phyloP scores from a whole-genome alignment of 2,329 filamentous ascomycete species.

The Fusarium miscanthi region DNA sequence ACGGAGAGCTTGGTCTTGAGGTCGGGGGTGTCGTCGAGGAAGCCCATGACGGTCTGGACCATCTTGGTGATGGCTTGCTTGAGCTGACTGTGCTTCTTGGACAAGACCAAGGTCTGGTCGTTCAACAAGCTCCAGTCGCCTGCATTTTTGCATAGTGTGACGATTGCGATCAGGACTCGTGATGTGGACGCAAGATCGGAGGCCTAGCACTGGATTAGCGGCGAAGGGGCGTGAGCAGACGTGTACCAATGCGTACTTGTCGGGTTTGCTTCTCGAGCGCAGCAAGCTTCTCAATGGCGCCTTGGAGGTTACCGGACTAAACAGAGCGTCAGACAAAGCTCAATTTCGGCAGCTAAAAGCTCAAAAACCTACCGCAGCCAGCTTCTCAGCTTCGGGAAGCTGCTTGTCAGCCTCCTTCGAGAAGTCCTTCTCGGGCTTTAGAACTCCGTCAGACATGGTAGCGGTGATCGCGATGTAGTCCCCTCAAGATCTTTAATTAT shows the following conservation, averaged over 20 bases:
- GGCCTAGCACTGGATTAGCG: slow-evolving; percentile 65
- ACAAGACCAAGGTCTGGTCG: slow-evolving; percentile 93
- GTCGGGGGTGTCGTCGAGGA: slow-evolving; percentile 86
- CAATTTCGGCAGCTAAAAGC: neutral
- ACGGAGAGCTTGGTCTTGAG: slow-evolving; percentile 89
- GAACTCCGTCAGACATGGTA: slow-evolving; percentile 80
- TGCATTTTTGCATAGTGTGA: slow-evolving; percentile 92
- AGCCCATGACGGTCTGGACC: slow-evolving; percentile 95
- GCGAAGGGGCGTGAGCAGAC: slow-evolving; percentile 22
- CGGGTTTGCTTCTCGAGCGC: slow-evolving; percentile 95
- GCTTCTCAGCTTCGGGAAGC: slow-evolving; percentile 88
- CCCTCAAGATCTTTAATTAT: neutral
- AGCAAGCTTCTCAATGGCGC: slow-evolving; percentile 92
- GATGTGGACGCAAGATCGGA: slow-evolving; percentile 97
- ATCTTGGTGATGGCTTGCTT: slow-evolving; percentile 99
- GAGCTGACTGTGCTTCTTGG: slow-evolving; percentile 99
- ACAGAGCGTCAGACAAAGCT: slow-evolving; percentile 23
- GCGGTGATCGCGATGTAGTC: slow-evolving; percentile 11
- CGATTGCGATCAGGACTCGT: slow-evolving; percentile 85
- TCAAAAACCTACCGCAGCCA: slow-evolving; percentile 78
- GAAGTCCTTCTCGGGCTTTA: slow-evolving; percentile 99
- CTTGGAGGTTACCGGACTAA: slow-evolving; percentile 78
- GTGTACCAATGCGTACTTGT: slow-evolving; percentile 72
- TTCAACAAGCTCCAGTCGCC: slow-evolving; percentile 95
- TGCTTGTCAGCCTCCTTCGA: slow-evolving; percentile 94